These are phyloP conservation scores for Calonectria multiphialidica DNA, from an alignment of 2,329 filamentous ascomycete genomes.

Conservation along the genomic window DNA sequence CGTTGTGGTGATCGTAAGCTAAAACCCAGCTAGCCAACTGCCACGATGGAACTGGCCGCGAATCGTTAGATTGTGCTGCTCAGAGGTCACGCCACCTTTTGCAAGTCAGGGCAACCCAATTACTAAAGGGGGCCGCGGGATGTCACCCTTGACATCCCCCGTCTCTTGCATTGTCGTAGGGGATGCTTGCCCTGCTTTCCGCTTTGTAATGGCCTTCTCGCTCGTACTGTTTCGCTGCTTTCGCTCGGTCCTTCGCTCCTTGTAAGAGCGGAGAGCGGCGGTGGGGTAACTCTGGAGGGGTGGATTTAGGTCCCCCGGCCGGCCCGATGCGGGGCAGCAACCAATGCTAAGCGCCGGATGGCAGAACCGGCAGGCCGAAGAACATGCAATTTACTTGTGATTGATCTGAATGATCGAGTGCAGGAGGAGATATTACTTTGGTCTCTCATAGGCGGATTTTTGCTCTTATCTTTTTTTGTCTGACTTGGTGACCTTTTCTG, in stretches of 20 bases:
- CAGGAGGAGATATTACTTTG: neutral
- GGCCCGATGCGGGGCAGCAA: neutral
- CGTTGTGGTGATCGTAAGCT: neutral
- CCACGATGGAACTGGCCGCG: neutral
- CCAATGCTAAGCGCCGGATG: conserved; percentile 2
- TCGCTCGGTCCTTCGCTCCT: neutral
- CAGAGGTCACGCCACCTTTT: conserved; percentile 14
- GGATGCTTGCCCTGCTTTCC: neutral
- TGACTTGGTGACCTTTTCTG: neutral
- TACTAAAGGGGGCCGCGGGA: neutral
- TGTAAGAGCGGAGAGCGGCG: neutral
- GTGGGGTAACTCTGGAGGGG: neutral
- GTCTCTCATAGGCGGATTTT: neutral
- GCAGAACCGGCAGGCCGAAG: neutral
- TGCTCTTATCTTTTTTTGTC: neutral
- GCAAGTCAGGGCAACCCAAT: neutral
- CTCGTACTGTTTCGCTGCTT: neutral
- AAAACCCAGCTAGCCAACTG: neutral
- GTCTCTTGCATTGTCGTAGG: neutral
- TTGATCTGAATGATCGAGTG: neutral
- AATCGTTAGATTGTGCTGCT: neutral
- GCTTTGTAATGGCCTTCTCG: neutral
- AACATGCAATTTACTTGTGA: neutral
- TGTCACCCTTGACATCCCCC: neutral
- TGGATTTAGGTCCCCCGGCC: neutral